Percentiles rank a stretch among this genome's conserved stretches.
Conservation (phyloP, 257 asterid genomes). For the Henckelia pumila region DNA sequence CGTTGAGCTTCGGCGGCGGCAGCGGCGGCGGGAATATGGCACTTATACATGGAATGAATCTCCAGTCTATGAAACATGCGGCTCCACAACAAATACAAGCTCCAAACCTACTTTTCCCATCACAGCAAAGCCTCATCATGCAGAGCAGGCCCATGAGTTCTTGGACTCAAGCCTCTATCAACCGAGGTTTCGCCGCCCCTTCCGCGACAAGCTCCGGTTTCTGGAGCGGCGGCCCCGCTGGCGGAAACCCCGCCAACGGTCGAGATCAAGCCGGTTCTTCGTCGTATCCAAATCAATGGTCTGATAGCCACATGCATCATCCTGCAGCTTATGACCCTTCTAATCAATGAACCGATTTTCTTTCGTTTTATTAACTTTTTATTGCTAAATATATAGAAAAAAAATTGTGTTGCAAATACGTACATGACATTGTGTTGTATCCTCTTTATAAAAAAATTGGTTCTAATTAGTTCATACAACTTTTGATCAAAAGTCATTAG, state of each 20-base stretch:
- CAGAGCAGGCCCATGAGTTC: background rate
- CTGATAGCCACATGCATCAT: slow-evolving; percentile 31
- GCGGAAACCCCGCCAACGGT: slow-evolving; percentile 5
- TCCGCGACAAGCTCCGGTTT: background rate
- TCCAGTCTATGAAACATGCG: background rate
- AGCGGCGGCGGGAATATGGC: background rate
- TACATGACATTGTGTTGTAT: background rate
- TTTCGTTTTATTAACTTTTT: background rate
- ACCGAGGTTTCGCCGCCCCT: slow-evolving; percentile 15
- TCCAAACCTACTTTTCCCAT: background rate
- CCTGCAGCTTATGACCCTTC: slow-evolving; percentile 39
- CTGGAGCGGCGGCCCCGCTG: background rate
- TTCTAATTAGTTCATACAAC: too few species aligned
- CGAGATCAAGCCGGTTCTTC: slow-evolving; percentile 35
- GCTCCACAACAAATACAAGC: background rate
- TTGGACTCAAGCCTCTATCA: background rate
- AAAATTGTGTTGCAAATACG: background rate
- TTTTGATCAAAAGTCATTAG: slow-evolving; percentile 34
- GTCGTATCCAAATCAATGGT: slow-evolving; percentile 38
- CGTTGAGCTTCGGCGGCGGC: background rate
- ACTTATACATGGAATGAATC: background rate
- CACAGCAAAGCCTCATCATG: background rate
- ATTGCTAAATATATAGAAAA: too few species aligned
- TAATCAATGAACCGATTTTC: too few species aligned
- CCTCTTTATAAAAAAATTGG: background rate